Evolutionary conservation across 176 grass and related monocot genomes (phyloP).

Genomic region (Cenchrus purpureus): DNA sequence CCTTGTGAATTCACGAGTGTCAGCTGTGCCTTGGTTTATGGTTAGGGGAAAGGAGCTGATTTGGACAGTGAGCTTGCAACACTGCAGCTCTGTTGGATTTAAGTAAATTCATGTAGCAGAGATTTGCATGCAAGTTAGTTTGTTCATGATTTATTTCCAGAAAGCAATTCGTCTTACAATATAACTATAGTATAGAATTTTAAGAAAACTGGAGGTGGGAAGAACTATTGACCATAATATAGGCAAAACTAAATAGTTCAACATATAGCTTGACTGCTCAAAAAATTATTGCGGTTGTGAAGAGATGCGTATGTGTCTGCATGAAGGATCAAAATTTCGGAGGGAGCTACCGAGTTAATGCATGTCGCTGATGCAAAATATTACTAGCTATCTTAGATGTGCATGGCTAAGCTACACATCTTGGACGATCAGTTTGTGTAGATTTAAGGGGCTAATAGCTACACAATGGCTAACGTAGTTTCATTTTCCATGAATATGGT

Average conservation of each 20-base stretch:
- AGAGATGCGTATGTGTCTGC: background rate
- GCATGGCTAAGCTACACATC: constrained; percentile 6
- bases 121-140: constrained; percentile 22
- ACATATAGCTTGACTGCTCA: background rate
- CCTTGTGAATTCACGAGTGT: background rate
- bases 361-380: background rate
- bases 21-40: background rate
- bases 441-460: background rate
- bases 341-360: background rate
- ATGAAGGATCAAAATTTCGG: background rate
- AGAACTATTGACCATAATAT: background rate
- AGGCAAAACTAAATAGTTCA: background rate
- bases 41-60: background rate
- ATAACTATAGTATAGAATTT: background rate
- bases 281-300: no score
- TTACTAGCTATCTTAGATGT: background rate
- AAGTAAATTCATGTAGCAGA: background rate
- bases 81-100: background rate
- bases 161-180: background rate
- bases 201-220: background rate
- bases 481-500: background rate
- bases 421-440: background rate
- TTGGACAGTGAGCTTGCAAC: background rate
- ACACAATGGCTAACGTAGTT: background rate
- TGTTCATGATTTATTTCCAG: background rate